Conservation (phyloP, 75 land plant genomes). For the Larix kaempferi region DNA sequence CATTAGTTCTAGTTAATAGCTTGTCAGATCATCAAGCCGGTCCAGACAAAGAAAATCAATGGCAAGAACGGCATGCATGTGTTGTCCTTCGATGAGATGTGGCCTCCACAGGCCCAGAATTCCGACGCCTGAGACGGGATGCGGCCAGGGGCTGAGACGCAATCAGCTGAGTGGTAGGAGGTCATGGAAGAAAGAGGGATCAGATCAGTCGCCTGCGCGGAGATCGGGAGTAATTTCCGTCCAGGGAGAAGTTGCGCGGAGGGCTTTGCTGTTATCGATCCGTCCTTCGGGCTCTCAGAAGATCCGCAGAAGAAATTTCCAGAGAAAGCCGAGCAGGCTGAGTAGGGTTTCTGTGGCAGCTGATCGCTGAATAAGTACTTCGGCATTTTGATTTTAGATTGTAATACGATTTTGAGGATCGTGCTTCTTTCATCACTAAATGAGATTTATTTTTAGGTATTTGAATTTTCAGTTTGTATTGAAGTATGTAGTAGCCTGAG, state of each 20-base stretch:
- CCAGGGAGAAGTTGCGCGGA: conserved; percentile 1
- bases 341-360: background rate
- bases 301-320: background rate
- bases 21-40: background rate
- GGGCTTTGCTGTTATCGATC: background rate
- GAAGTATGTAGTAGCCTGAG: too few species aligned
- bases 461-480: too few species aligned
- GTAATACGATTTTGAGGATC: too few species aligned
- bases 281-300: conserved; percentile 3
- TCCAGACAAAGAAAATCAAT: background rate
- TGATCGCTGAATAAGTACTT: background rate
- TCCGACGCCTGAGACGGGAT: background rate
- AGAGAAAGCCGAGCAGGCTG: background rate
- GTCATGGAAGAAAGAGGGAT: background rate
- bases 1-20: background rate
- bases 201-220: too few species aligned
- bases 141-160: background rate
- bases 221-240: too few species aligned
- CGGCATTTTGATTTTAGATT: too few species aligned
- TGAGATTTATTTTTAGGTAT: too few species aligned
- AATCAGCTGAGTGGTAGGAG: background rate
- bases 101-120: background rate
- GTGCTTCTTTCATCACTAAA: too few species aligned
- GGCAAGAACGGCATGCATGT: background rate
- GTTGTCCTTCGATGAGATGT: background rate